Percentiles rank a stretch among this genome's conserved stretches.
Evolutionary conservation across 768 basidiomycete genomes (phyloP).

Genomic region (Infundibulicybe gibba): DNA sequence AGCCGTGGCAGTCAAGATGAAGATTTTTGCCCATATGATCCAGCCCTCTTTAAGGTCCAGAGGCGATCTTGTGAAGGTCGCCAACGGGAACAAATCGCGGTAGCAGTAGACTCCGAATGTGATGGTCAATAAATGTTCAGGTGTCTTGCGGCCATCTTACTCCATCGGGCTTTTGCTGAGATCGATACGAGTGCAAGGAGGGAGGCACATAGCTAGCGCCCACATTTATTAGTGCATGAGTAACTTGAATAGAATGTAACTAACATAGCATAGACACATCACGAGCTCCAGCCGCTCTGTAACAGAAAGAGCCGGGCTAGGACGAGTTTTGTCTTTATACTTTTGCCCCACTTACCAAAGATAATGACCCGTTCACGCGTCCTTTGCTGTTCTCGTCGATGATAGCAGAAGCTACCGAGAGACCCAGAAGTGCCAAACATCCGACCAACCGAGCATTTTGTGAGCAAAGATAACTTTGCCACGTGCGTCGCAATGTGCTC

Average conservation of each 20-base stretch:
- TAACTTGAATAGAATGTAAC: constrained; percentile 2
- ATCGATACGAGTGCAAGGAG: constrained; percentile 39
- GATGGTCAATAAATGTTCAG: constrained; percentile 44
- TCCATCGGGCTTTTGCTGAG: constrained; percentile 30
- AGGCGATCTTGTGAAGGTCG: constrained; percentile 48
- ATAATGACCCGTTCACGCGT: constrained; percentile 1
- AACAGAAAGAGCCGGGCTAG: constrained; percentile 10
- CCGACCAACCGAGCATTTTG: constrained; percentile 43
- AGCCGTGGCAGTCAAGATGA: constrained; percentile 39
- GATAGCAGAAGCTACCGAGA: constrained; percentile 42
- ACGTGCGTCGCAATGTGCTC: constrained; percentile 36
- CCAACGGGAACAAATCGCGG: constrained; percentile 58
- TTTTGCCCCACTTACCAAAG: constrained; percentile 21
- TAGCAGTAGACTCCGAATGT: constrained; percentile 48
- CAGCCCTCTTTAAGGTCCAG: constrained; percentile 44
- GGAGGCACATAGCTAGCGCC: constrained; percentile 37
- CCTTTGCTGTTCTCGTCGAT: constrained; percentile 19
- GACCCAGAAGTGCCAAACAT: constrained; percentile 41
- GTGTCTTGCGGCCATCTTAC: constrained; percentile 37
- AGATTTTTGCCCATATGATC: constrained; percentile 51
- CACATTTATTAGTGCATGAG: neutral
- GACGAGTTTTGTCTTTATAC: constrained; percentile 15
- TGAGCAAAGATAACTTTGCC: constrained; percentile 44
- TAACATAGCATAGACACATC: constrained; percentile 27
- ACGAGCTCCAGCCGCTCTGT: constrained; percentile 25